These are phyloP conservation scores for Pleurotus tuber-regium DNA, from an alignment of 768 basidiomycete species.

Conservation along the genomic window DNA sequence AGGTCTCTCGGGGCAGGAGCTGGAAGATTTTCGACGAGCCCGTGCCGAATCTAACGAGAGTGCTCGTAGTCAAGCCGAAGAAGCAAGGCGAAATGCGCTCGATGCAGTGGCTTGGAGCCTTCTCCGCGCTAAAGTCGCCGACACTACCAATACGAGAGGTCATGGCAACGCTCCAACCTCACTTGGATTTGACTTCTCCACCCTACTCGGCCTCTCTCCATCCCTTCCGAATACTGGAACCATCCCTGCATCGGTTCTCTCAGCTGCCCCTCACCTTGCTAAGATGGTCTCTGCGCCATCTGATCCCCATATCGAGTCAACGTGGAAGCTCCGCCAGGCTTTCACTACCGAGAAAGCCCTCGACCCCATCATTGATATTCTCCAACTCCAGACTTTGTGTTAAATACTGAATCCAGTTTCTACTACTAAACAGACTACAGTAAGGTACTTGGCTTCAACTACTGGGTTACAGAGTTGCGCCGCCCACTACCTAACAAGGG, in stretches of 20 bases:
- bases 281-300: not conserved
- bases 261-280: not conserved
- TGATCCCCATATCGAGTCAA: not conserved
- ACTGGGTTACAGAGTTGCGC: too few relatives aligned
- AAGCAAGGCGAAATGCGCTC: too few relatives aligned
- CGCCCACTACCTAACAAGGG: too few relatives aligned
- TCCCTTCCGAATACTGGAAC: too few relatives aligned
- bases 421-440: too few relatives aligned
- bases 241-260: not conserved
- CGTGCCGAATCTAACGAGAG: too few relatives aligned
- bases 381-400: conserved; percentile 3
- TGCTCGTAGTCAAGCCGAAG: too few relatives aligned
- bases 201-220: not conserved
- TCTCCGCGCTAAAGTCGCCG: not conserved
- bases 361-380: not conserved
- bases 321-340: not conserved
- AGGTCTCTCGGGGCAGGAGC: too few relatives aligned
- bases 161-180: not conserved
- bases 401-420: too few relatives aligned
- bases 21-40: too few relatives aligned
- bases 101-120: not conserved
- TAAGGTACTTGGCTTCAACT: too few relatives aligned
- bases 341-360: not conserved
- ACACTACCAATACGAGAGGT: not conserved
- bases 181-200: not conserved